A percentile compares a stretch with the other conserved stretches of the same genome.
Evolutionary conservation across 345 rosid species (phyloP).

Genomic region (Eucalyptus victrix): DNA sequence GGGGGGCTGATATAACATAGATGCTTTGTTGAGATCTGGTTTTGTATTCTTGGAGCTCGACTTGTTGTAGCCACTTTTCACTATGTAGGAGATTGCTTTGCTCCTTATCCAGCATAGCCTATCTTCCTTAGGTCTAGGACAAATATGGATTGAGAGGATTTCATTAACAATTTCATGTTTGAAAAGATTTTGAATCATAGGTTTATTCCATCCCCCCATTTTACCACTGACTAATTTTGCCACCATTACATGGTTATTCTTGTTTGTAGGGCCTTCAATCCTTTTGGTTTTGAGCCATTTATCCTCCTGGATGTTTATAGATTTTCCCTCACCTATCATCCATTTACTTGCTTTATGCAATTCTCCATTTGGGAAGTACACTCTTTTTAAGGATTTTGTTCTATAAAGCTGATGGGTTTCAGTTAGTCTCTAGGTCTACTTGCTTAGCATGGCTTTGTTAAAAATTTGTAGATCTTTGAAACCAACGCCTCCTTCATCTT

Average conservation of each 20-base stretch:
- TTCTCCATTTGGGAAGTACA: neutral
- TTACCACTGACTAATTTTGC: neutral
- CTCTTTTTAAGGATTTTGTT: neutral
- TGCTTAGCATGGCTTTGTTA: neutral
- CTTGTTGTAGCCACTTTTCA: neutral
- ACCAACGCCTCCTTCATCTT: neutral
- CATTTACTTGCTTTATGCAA: neutral
- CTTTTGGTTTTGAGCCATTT: neutral
- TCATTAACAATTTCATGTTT: neutral
- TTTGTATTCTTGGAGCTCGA: neutral
- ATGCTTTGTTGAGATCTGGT: neutral
- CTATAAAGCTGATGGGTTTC: fast-evolving
- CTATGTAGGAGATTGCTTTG: neutral
- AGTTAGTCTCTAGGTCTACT: neutral
- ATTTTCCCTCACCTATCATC: neutral
- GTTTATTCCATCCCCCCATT: neutral
- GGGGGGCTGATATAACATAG: neutral
- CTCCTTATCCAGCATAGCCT: neutral
- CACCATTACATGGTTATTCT: neutral
- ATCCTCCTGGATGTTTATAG: neutral
- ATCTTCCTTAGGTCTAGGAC: neutral
- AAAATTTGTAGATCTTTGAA: too few species aligned
- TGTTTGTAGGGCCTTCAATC: neutral
- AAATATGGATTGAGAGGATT: neutral
- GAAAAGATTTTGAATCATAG: too few species aligned